A percentile compares a stretch with the other conserved stretches of the same genome.
phyloP scores from a whole-genome alignment of 2,329 filamentous ascomycete species.

The Ploettnerulaceae sp. region DNA sequence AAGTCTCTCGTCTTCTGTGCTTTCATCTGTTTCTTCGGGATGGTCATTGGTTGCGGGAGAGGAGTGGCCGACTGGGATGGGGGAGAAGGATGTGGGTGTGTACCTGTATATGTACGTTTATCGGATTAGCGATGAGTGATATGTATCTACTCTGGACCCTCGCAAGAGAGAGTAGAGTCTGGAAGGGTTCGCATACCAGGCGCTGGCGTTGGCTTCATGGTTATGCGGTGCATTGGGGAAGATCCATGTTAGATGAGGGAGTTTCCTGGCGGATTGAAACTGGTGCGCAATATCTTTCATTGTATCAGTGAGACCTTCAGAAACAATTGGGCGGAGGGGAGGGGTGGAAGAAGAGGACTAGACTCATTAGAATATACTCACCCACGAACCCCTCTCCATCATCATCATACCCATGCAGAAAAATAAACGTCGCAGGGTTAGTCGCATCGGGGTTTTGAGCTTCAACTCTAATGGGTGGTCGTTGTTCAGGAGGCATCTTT shows the following conservation, averaged over 20 bases:
- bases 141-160: too few relatives aligned
- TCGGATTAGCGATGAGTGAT: too few relatives aligned
- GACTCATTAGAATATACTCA: constrained; percentile 25
- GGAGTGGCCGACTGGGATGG: constrained; percentile 32
- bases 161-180: not conserved
- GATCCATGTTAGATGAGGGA: constrained; percentile 45
- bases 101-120: too few relatives aligned
- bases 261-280: constrained; percentile 44
- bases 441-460: constrained; percentile 52
- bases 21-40: constrained; percentile 41
- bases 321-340: not conserved
- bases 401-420: constrained; percentile 85
- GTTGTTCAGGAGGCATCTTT: constrained; percentile 6
- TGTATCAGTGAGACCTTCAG: too few relatives aligned
- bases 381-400: constrained; percentile 67
- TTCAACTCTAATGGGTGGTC: constrained; percentile 13
- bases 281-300: constrained; percentile 40
- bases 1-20: constrained; percentile 50
- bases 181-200: constrained; percentile 35
- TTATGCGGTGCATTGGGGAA: constrained; percentile 46
- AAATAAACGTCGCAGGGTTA: constrained; percentile 90
- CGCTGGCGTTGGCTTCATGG: constrained; percentile 41
- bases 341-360: not conserved
- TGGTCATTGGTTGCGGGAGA: constrained; percentile 41
- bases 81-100: constrained; percentile 38